Evolutionary conservation across 768 basidiomycete genomes (phyloP).

Genomic region (Russula virescens): DNA sequence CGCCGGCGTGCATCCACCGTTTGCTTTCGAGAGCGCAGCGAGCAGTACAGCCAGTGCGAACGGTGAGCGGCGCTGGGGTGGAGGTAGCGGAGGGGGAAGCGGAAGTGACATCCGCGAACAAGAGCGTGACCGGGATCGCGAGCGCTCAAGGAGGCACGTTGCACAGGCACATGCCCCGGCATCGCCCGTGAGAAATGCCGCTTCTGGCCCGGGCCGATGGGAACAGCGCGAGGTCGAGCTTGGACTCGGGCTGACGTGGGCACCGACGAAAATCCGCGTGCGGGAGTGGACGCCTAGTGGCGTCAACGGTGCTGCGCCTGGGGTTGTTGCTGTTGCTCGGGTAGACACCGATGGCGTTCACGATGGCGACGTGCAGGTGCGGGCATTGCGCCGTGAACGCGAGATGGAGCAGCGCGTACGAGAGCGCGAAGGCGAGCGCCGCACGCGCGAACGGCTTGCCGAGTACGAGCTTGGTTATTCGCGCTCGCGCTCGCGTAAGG

Average conservation of each 20-base stretch:
- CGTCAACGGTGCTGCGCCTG: background rate
- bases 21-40: conserved; percentile 23
- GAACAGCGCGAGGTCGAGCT: conserved; percentile 24
- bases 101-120: conserved; percentile 16
- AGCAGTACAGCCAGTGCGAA: conserved; percentile 15
- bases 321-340: background rate
- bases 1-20: conserved; percentile 23
- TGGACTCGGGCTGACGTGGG: conserved; percentile 24
- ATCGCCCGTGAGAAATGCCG: background rate
- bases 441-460: conserved; percentile 23
- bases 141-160: conserved; percentile 14
- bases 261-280: conserved; percentile 25
- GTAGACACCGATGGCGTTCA: background rate
- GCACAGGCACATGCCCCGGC: background rate
- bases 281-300: conserved; percentile 20
- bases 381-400: conserved; percentile 25
- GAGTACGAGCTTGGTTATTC: conserved; percentile 29
- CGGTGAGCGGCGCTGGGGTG: conserved; percentile 5
- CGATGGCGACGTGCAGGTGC: conserved; percentile 21
- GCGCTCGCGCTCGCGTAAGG: conserved; percentile 16
- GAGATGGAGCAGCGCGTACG: conserved; percentile 25
- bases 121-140: conserved; percentile 16
- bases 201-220: conserved; percentile 15
- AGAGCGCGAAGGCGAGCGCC: conserved; percentile 26
- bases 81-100: background rate